Evolutionary conservation across 163 green algal genomes (phyloP).

Genomic region (Scenedesmus sp.): DNA sequence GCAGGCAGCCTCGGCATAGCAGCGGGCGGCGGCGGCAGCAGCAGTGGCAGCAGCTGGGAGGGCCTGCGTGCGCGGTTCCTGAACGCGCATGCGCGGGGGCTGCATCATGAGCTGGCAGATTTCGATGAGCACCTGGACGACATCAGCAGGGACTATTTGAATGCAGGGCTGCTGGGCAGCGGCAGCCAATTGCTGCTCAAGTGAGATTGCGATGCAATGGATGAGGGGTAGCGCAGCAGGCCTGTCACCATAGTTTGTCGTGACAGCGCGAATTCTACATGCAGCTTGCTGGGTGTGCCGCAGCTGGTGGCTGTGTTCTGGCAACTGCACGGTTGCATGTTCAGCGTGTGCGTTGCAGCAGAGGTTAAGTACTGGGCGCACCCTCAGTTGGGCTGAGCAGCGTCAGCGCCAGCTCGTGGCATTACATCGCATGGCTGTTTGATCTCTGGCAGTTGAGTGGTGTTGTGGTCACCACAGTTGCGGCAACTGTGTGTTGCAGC

Average conservation of each 20-base stretch:
- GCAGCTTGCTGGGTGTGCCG: background rate
- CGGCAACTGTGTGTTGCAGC: too few species aligned
- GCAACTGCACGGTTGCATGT: background rate
- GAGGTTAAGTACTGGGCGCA: too few species aligned
- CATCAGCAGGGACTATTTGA: constrained; percentile 63
- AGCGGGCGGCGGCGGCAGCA: background rate
- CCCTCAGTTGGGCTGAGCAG: too few species aligned
- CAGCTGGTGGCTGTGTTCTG: background rate
- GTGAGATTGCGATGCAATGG: background rate
- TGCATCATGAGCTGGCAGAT: constrained; percentile 64
- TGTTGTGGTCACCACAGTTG: too few species aligned
- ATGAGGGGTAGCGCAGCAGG: background rate
- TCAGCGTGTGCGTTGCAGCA: background rate
- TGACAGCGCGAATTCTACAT: background rate
- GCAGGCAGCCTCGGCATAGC: background rate
- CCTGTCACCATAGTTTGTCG: background rate
- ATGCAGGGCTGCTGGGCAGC: constrained; percentile 38
- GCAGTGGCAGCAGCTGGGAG: constrained; percentile 24
- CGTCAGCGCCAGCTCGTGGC: too few species aligned
- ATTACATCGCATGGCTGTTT: too few species aligned
- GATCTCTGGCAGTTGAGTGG: too few species aligned
- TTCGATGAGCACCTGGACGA: constrained; percentile 85
- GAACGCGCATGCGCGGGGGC: constrained; percentile 51
- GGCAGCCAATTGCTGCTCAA: background rate
- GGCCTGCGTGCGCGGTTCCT: constrained; percentile 51